Evolutionary conservation across 768 basidiomycete genomes (phyloP).

Genomic region (Hygrophoropsis aurantiaca): DNA sequence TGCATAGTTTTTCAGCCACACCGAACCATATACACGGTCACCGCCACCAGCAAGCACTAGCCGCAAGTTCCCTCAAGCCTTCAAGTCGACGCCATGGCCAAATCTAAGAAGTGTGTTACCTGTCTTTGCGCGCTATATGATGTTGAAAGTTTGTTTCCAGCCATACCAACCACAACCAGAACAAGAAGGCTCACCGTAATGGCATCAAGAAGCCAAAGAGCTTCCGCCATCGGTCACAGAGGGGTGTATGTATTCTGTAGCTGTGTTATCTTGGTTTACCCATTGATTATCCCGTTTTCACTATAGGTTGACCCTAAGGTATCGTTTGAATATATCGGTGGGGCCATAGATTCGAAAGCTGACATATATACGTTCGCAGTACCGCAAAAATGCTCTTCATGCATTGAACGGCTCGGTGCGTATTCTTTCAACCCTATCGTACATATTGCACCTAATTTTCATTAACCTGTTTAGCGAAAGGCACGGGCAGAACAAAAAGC

Average conservation of each 20-base stretch:
- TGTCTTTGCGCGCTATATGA: constrained; percentile 4
- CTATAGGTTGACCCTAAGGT: constrained; percentile 81
- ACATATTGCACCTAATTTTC: constrained; percentile 1
- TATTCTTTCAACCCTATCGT: constrained; percentile 4
- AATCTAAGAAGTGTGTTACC: constrained; percentile 88
- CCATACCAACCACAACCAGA: constrained; percentile 96
- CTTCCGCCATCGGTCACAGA: constrained; percentile 75
- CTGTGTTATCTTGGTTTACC: constrained; percentile 8
- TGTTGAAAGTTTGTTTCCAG: constrained; percentile 36
- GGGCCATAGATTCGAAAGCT: not conserved
- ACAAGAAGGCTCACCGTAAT: constrained; percentile 95
- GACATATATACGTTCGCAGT: constrained; percentile 43
- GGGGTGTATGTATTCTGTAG: constrained; percentile 75
- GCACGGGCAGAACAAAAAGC: constrained; percentile 63
- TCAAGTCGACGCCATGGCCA: constrained; percentile 67
- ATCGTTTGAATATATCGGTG: constrained; percentile 8
- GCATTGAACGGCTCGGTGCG: constrained; percentile 77
- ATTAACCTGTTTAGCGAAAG: constrained; percentile 47
- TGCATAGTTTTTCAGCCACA: constrained; percentile 37
- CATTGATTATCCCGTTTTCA: constrained; percentile 5
- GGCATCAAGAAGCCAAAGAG: constrained; percentile 87
- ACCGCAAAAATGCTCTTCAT: constrained; percentile 79
- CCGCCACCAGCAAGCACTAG: not conserved
- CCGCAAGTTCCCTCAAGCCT: constrained; percentile 5
- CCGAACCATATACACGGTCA: constrained; percentile 4